phyloP scores from a whole-genome alignment of 345 rosid species.

The Populus ilicifolia region DNA sequence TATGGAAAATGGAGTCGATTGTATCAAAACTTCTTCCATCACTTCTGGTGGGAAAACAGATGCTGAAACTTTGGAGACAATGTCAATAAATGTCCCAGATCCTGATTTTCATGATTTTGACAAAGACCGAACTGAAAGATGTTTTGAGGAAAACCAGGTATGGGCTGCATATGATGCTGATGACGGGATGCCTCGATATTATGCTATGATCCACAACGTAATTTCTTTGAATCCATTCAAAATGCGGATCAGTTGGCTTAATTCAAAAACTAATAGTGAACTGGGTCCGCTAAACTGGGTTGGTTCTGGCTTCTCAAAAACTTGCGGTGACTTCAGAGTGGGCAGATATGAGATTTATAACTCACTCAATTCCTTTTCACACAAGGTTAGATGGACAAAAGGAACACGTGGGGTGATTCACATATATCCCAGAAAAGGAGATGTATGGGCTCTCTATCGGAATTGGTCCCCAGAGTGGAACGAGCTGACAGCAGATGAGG shows the following conservation, averaged over 20 bases:
- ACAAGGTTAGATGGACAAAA: slow-evolving; percentile 23
- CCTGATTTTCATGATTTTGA: slow-evolving; percentile 28
- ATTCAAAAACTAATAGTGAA: slow-evolving; percentile 15
- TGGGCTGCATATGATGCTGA: slow-evolving; percentile 28
- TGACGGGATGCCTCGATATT: slow-evolving; percentile 27
- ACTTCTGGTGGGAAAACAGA: slow-evolving; percentile 21
- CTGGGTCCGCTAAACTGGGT: slow-evolving; percentile 21
- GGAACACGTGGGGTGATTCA: slow-evolving; percentile 16
- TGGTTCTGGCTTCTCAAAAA: slow-evolving; percentile 24
- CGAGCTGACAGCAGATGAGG: slow-evolving; percentile 22
- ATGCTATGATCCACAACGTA: slow-evolving; percentile 15
- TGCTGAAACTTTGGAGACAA: slow-evolving; percentile 29
- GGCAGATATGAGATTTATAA: slow-evolving; percentile 13
- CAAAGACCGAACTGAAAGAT: slow-evolving; percentile 17
- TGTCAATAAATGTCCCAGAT: slow-evolving; percentile 21
- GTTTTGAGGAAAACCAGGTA: slow-evolving; percentile 20
- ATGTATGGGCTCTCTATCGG: slow-evolving; percentile 28
- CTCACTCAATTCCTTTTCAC: slow-evolving; percentile 19
- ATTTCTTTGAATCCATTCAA: slow-evolving; percentile 19
- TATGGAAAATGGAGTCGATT: slow-evolving; percentile 15
- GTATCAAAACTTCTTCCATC: slow-evolving; percentile 5
- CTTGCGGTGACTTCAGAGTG: slow-evolving; percentile 22
- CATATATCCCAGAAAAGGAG: slow-evolving; percentile 20
- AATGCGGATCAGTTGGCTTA: slow-evolving; percentile 26
- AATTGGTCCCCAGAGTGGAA: slow-evolving; percentile 28